These are phyloP conservation scores for Mycena galopus DNA, from an alignment of 768 basidiomycete species.

Conservation along the genomic window DNA sequence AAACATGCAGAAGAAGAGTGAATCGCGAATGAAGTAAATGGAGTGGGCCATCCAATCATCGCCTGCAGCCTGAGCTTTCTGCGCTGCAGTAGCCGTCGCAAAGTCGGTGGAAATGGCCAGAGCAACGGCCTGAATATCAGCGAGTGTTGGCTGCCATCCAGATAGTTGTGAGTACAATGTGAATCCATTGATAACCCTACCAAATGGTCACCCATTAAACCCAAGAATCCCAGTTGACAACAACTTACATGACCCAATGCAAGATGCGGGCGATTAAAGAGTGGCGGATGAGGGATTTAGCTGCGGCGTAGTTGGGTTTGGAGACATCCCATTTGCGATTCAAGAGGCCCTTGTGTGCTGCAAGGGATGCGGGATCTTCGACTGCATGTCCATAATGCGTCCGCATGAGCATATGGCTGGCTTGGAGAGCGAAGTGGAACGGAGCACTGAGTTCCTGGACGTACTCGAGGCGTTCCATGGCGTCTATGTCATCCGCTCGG, in stretches of 20 bases:
- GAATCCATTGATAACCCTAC: constrained; percentile 31
- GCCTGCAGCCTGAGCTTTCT: too few species aligned
- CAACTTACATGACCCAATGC: constrained; percentile 31
- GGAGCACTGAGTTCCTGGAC: too few species aligned
- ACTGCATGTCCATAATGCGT: too few species aligned
- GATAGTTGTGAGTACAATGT: neutral
- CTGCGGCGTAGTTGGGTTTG: constrained; percentile 38
- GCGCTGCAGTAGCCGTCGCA: too few species aligned
- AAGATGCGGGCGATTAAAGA: constrained; percentile 37
- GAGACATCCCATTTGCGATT: neutral
- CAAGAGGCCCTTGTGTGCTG: too few species aligned
- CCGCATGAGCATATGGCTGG: too few species aligned
- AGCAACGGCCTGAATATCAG: constrained; percentile 19
- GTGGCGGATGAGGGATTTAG: constrained; percentile 37
- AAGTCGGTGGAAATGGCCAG: constrained; percentile 6
- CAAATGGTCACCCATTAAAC: neutral
- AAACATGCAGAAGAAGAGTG: constrained; percentile 45
- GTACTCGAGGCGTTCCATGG: constrained; percentile 1
- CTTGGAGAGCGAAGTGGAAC: too few species aligned
- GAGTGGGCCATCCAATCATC: constrained; percentile 36
- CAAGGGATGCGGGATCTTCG: too few species aligned
- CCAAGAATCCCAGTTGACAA: neutral
- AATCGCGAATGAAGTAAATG: constrained; percentile 47
- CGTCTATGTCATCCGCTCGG: constrained; percentile 29
- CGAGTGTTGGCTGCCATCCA: too few species aligned